Base-by-base conservation (phyloP, 2,329 filamentous ascomycete genomes). In the Pseudomassariella vexata region DNA sequence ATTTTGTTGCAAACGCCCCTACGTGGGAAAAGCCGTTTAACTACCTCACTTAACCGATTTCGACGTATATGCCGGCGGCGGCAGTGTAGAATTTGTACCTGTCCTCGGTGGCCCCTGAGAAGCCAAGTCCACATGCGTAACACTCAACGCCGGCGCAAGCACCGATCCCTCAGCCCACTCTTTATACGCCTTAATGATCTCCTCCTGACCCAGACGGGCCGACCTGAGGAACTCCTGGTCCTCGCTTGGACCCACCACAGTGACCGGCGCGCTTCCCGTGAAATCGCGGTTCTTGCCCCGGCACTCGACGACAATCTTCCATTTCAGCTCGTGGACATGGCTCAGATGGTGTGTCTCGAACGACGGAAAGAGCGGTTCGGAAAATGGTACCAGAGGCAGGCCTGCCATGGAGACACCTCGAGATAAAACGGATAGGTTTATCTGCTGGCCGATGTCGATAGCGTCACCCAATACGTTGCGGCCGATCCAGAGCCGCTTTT, bases 171-270 rank as follows among this genome's bases (percentile, higher is more conserved):
- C n/a, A 14, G 18, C 34, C 34, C 34, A 36, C 9, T 21, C 17
- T 9, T 12, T 16, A 16, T 28, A 24, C 7, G 34, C 34, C 4
- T 8, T 11, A 10, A 14, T 15, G 19, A 36, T 31, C 9, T 28
- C 34, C 9, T 36, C 34, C 12, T n/a, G 11, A 5, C 34, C 25
- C 11, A 31, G n/a, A 16, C 15, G 20, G 15, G 12, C 19, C 15
- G 17, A 7, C 17, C 18, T 36, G 9, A 16, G 16, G 8, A 25
- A 12, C 10, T 36, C 28, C 6, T 29, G 19, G 9, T 27, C 19
- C 17, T 36, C 28, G 19, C 34, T 36, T 17, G 34, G 34, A 5
- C 34, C 34, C 28, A 36, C n/a, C 3, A 36, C 22, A 5, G 28
- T 31, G 16, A 36, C 19, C 11, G 34, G 28, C 16, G 28, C 22